Conservation (phyloP, 2,329 filamentous ascomycete species). For the Byssochlamys sp. region DNA sequence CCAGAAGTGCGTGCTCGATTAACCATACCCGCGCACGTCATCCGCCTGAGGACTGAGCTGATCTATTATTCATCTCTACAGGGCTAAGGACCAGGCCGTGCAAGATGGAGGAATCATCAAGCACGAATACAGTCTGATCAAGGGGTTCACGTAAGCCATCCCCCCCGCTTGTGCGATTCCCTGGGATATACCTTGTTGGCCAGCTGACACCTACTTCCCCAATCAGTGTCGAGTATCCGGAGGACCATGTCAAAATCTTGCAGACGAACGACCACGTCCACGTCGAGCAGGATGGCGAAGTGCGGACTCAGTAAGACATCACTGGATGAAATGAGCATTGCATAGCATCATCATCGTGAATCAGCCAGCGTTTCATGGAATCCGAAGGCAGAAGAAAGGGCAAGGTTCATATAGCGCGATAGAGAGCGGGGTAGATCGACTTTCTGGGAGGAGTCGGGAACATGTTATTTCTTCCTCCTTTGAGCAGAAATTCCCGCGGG, state of each 20-base stretch:
- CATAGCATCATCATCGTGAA: not conserved
- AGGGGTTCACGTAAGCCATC: slow-evolving; percentile 74
- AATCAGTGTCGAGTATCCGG: slow-evolving; percentile 62
- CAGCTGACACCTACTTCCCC: slow-evolving; percentile 5
- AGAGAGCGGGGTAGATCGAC: not conserved
- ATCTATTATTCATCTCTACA: slow-evolving; percentile 23
- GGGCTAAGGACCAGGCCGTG: slow-evolving; percentile 64
- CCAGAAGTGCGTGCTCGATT: slow-evolving; percentile 46
- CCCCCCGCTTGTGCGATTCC: not conserved
- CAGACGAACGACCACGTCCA: slow-evolving; percentile 62
- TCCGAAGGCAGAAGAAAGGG: not conserved
- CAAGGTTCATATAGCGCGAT: not conserved
- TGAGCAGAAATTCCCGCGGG: not conserved
- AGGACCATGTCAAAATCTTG: slow-evolving; percentile 57
- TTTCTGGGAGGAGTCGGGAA: not conserved
- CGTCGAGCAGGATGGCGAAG: slow-evolving; percentile 64
- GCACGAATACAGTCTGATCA: slow-evolving; percentile 78
- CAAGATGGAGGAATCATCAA: slow-evolving; percentile 74
- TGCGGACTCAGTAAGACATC: slow-evolving; percentile 58
- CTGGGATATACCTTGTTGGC: not conserved
- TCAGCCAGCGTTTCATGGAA: not conserved
- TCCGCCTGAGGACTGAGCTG: slow-evolving; percentile 8
- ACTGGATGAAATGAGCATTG: not conserved
- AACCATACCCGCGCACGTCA: not conserved
- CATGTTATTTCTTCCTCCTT: not conserved